These are phyloP conservation scores for Solanum habrochaites DNA, from an alignment of 257 asterid species.

Conservation along the genomic window DNA sequence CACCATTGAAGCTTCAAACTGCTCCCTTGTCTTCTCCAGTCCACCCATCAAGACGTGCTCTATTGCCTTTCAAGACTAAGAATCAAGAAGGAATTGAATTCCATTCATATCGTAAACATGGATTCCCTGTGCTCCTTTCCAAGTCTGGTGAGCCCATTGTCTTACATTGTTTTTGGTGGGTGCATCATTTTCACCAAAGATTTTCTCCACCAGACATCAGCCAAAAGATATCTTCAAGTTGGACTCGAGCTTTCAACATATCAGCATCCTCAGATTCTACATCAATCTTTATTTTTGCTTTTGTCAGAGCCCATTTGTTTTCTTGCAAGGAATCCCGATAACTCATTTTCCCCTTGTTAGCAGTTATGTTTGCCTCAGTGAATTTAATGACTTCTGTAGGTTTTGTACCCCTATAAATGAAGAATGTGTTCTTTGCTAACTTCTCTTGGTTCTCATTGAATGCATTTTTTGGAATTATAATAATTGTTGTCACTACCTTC, in stretches of 20 bases:
- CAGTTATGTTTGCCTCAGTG: neutral
- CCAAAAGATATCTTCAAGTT: neutral
- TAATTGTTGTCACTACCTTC: neutral
- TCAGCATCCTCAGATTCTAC: neutral
- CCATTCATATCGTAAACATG: neutral
- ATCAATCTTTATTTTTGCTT: neutral
- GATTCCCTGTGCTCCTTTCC: neutral
- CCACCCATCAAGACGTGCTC: neutral
- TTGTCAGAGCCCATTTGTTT: neutral
- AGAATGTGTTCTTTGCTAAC: neutral
- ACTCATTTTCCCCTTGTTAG: neutral
- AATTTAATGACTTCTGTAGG: neutral
- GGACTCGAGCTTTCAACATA: neutral
- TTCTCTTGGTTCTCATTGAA: neutral
- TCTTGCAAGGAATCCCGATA: neutral
- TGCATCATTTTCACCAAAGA: neutral
- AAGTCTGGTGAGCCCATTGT: neutral
- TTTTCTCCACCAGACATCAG: neutral
- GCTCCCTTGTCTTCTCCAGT: neutral
- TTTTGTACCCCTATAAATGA: neutral
- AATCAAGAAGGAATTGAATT: neutral
- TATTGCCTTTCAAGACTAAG: neutral
- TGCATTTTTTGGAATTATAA: neutral
- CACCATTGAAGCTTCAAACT: neutral
- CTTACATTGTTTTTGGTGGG: neutral